Evolutionary conservation across 768 basidiomycete genomes (phyloP).

Genomic region (Leucogyrophana mollusca): DNA sequence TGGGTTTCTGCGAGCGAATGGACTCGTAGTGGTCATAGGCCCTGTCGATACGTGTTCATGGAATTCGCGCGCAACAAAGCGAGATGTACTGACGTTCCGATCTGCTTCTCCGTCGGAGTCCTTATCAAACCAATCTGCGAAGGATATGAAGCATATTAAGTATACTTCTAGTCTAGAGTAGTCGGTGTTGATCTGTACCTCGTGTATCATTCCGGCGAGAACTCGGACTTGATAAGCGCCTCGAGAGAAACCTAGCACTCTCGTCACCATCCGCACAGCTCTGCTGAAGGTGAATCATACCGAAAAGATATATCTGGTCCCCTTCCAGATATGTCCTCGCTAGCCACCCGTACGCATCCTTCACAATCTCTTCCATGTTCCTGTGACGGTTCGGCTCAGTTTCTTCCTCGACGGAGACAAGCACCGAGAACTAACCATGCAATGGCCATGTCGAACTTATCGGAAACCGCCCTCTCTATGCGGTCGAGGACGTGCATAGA

Average conservation of each 20-base stretch:
- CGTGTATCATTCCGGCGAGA: constrained; percentile 40
- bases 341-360: constrained; percentile 33
- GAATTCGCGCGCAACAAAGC: background rate
- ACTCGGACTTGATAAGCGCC: constrained; percentile 42
- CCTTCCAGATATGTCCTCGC: constrained; percentile 28
- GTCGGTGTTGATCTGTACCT: constrained; percentile 14
- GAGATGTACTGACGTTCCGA: constrained; percentile 20
- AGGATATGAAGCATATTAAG: background rate
- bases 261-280: background rate
- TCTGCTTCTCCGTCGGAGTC: constrained; percentile 30
- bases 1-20: constrained; percentile 16
- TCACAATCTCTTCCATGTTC: constrained; percentile 34
- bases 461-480: constrained; percentile 13
- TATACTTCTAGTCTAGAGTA: too few species aligned
- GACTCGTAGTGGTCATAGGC: constrained; percentile 19
- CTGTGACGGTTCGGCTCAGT: constrained; percentile 10
- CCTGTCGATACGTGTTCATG: constrained; percentile 1
- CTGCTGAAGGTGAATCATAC: constrained; percentile 9
- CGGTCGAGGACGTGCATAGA: constrained; percentile 22
- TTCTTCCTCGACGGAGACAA: too few species aligned
- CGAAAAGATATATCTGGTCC: constrained; percentile 35
- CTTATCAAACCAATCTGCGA: constrained; percentile 32
- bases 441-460: constrained; percentile 35
- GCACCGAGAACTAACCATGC: constrained; percentile 30
- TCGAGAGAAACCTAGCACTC: constrained; percentile 36